Conservation (phyloP, 2,329 filamentous ascomycete genomes). For the Epichloe sibirici region DNA sequence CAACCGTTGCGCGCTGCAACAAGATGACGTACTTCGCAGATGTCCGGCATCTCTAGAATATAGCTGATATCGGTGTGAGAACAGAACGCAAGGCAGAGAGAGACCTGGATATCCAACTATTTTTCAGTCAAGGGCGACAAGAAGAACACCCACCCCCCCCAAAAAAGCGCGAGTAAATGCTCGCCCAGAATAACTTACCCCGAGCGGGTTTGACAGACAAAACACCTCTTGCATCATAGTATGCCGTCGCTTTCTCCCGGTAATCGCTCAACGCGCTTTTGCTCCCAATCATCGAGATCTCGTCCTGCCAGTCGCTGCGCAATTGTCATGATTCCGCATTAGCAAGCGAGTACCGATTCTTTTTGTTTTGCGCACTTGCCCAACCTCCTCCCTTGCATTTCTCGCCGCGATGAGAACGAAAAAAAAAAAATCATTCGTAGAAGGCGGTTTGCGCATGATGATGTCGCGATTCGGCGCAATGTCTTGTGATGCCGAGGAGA, state of each 20-base stretch:
- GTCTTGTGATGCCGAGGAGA: background rate
- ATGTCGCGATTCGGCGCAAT: background rate
- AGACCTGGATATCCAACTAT: background rate
- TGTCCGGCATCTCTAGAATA: constrained; percentile 5
- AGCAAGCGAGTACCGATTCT: background rate
- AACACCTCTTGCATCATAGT: constrained; percentile 29
- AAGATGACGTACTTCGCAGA: constrained; percentile 1
- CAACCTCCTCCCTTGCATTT: background rate
- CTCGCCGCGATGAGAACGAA: background rate
- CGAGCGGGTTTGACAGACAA: background rate
- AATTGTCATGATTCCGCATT: background rate
- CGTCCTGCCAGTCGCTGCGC: constrained; percentile 48
- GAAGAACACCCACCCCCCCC: background rate
- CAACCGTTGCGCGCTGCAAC: background rate
- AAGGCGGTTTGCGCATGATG: background rate
- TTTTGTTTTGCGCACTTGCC: background rate
- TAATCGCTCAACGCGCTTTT: constrained; percentile 82
- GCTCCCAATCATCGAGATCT: constrained; percentile 92
- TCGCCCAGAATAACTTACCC: background rate
- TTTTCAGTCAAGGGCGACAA: background rate
- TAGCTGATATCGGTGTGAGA: background rate
- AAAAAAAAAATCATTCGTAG: background rate
- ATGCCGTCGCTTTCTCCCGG: constrained; percentile 84
- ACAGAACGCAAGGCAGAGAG: background rate
- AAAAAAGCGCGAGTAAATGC: background rate